Conservation (phyloP, 2,329 filamentous ascomycete genomes). For the Clarireedia monteithiana region DNA sequence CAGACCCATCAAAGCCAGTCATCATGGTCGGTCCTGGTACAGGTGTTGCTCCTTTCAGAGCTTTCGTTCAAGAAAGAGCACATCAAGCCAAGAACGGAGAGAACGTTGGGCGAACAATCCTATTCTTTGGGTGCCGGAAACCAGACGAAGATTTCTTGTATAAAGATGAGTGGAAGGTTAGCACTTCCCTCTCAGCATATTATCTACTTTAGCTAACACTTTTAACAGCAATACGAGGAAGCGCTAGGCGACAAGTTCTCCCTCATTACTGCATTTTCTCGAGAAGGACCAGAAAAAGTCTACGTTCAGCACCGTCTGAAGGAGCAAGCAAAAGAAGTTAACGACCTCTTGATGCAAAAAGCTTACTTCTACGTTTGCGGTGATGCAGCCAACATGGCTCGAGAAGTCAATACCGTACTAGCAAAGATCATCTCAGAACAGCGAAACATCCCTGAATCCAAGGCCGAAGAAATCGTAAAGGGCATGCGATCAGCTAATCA, state of each 20-base stretch:
- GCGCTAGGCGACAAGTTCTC: slow-evolving; percentile 82
- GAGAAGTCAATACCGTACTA: slow-evolving; percentile 83
- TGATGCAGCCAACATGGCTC: slow-evolving; percentile 94
- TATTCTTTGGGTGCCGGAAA: slow-evolving; percentile 95
- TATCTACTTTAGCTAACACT: slow-evolving; percentile 14
- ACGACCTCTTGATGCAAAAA: slow-evolving; percentile 75
- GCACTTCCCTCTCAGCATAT: slow-evolving; percentile 29
- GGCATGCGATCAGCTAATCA: slow-evolving; percentile 90
- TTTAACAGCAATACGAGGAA: slow-evolving; percentile 66
- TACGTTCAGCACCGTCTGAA: slow-evolving; percentile 93
- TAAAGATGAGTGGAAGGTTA: slow-evolving; percentile 83
- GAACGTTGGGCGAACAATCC: slow-evolving; percentile 74
- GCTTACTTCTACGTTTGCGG: slow-evolving; percentile 98
- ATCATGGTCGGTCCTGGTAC: slow-evolving; percentile 97
- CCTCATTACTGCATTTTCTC: slow-evolving; percentile 91
- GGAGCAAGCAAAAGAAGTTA: slow-evolving; percentile 76
- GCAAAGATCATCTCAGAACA: slow-evolving; percentile 80
- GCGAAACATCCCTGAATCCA: slow-evolving; percentile 71
- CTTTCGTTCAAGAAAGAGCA: slow-evolving; percentile 88
- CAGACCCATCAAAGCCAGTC: slow-evolving; percentile 85
- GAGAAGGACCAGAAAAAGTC: slow-evolving; percentile 78
- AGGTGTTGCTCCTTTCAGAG: slow-evolving; percentile 93
- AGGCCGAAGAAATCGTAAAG: slow-evolving; percentile 95
- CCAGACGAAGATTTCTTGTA: slow-evolving; percentile 88
- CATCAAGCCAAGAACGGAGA: slow-evolving; percentile 73